Conservation (phyloP, 495 filamentous ascomycete genomes). For the Penicillium flavigenum region DNA sequence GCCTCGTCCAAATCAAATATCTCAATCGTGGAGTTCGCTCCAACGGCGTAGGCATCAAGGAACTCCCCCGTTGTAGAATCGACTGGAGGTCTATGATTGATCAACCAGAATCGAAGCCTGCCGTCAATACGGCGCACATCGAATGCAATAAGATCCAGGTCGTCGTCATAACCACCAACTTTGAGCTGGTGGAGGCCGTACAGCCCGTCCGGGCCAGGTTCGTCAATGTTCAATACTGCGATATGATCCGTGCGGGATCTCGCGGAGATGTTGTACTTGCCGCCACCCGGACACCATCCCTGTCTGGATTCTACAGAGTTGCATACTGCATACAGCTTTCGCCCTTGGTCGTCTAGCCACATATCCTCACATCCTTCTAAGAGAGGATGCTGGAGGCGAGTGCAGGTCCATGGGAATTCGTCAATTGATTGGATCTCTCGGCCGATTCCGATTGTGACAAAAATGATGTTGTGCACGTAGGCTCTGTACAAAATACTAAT, state of each 20-base stretch:
- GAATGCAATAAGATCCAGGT: not conserved
- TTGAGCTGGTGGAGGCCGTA: constrained; percentile 24
- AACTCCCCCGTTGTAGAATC: not conserved
- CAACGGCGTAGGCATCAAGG: not conserved
- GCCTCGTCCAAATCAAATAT: not conserved
- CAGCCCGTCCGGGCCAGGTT: constrained; percentile 21
- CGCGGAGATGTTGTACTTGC: constrained; percentile 17
- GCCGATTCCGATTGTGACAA: constrained; percentile 15
- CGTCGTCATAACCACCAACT: not conserved
- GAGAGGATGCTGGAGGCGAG: constrained; percentile 31
- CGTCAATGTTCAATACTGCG: constrained; percentile 35
- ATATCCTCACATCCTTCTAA: constrained; percentile 43
- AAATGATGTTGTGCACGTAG: not conserved
- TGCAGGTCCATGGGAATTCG: constrained; percentile 33
- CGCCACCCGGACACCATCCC: constrained; percentile 7
- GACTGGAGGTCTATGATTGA: not conserved
- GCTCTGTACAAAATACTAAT: not conserved
- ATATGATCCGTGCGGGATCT: constrained; percentile 33
- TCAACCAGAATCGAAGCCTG: not conserved
- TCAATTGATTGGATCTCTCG: constrained; percentile 29
- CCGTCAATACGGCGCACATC: not conserved
- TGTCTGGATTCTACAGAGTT: not conserved
- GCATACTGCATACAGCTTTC: constrained; percentile 14
- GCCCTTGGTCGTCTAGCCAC: constrained; percentile 36
- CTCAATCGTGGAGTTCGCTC: not conserved